Base-by-base conservation (phyloP, 208 protist genomes). In the Porcisia hertigi region DNA sequence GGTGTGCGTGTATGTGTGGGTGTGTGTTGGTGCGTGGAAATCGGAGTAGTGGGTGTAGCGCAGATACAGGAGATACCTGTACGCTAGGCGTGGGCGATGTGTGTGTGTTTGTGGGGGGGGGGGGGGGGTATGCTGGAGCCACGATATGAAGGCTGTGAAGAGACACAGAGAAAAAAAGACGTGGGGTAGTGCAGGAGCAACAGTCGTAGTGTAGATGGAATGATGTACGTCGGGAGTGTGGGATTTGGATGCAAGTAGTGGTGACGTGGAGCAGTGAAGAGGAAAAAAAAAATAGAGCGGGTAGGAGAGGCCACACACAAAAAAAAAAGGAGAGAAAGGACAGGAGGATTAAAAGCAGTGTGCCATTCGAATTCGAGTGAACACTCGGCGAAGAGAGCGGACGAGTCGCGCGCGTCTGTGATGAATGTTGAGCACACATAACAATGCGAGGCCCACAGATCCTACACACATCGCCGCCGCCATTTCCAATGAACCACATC, bases 41-140 rank as follows among this genome's bases (percentile, higher is more conserved):
- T 23, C 23, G 45, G 41, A 71, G 76, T 25, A 71, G 76, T 57
- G 58, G 43, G 41, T 25, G 63, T 49, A 30, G 39, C 11, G 60
- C 39, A 65, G 3, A 39, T 25, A 25, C 30, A 65, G 5, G 63
- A n/a, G 41, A 67, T 67, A 43, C 23, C 3, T 18, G 11, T 52
- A 8, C 60, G 60, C 36, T 23, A 18, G 25, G n/a, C 20, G 12
- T 30, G 30, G 30, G 30, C 30, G 30, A 30, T 30, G 30, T 30
- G 30, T 30, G 30, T 30, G 30, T 30, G 30, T 30, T 30, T 30
- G 30, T 30, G 0, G 30, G 34, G 62, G 20, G 12, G 18, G 1
- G 47, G 47, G 47, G 11, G 11, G 5, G 47, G 5, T 52, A 52
- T 52, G 11, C 57, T 7, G 20, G 16, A 60, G 20, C 25, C 7